These are phyloP conservation scores for Phyllosticta ampelicida DNA, from an alignment of 2,329 filamentous ascomycete genomes.

Conservation along the genomic window DNA sequence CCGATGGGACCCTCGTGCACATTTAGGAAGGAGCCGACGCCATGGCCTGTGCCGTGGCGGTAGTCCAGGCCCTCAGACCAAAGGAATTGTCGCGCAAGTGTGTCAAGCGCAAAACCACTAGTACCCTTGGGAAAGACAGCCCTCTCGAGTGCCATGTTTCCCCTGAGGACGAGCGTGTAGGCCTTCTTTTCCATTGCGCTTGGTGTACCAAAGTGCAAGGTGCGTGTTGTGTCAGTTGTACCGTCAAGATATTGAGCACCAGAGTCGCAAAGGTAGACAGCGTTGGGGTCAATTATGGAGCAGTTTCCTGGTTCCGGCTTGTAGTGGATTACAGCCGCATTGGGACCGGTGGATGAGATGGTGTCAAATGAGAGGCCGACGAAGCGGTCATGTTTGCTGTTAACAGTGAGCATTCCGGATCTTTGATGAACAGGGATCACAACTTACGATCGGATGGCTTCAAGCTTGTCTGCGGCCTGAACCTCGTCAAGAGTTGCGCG, in stretches of 20 bases:
- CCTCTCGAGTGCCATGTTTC: slow-evolving; percentile 77
- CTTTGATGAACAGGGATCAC: background rate
- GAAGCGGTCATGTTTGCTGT: slow-evolving; percentile 56
- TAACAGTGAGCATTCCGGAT: background rate
- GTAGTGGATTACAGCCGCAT: slow-evolving; percentile 94
- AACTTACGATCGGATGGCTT: slow-evolving; percentile 50
- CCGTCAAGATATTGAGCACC: slow-evolving; percentile 94
- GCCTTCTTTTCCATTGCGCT: slow-evolving; percentile 74
- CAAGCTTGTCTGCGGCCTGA: slow-evolving; percentile 81
- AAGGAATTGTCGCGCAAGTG: slow-evolving; percentile 77
- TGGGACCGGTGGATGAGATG: slow-evolving; percentile 87
- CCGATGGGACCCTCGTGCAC: slow-evolving; percentile 97
- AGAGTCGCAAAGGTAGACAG: slow-evolving; percentile 91
- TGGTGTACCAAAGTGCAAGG: slow-evolving; percentile 80
- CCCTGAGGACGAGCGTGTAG: slow-evolving; percentile 91
- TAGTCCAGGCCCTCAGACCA: slow-evolving; percentile 94
- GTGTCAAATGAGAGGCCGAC: slow-evolving; percentile 90
- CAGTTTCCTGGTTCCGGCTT: slow-evolving; percentile 76
- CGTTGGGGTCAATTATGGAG: slow-evolving; percentile 69
- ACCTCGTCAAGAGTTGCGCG: slow-evolving; percentile 74
- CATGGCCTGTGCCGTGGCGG: slow-evolving; percentile 90
- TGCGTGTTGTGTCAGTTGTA: slow-evolving; percentile 91
- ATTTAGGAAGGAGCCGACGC: slow-evolving; percentile 88
- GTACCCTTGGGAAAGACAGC: slow-evolving; percentile 91
- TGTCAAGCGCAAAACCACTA: slow-evolving; percentile 83